These are phyloP conservation scores for Fusarium piperis DNA, from an alignment of 2,329 filamentous ascomycete species.

Conservation along the genomic window DNA sequence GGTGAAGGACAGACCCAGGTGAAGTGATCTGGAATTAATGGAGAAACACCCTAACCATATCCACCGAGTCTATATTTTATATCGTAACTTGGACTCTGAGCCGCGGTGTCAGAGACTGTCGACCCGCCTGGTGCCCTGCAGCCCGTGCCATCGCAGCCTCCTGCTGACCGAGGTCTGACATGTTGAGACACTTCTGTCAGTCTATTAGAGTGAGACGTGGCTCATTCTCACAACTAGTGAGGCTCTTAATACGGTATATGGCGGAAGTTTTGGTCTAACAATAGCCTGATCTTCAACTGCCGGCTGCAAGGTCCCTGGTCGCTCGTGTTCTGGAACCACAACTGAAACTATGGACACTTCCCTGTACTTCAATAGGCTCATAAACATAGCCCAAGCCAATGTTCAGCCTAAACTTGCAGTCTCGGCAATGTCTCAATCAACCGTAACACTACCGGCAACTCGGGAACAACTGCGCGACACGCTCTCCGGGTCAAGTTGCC, in stretches of 20 bases:
- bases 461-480: neutral
- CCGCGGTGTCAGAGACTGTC: accelerated
- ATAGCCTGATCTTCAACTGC: neutral
- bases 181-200: neutral
- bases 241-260: neutral
- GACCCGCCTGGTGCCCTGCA: neutral
- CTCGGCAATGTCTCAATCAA: neutral
- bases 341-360: neutral
- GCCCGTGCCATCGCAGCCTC: neutral
- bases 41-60: neutral
- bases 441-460: neutral
- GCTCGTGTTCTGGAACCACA: neutral
- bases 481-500: neutral
- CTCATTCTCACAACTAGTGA: neutral
- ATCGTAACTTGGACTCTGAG: accelerated
- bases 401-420: neutral
- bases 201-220: neutral
- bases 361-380: neutral
- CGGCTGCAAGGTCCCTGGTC: neutral
- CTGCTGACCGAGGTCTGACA: neutral
- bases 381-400: neutral
- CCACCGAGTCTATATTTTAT: neutral
- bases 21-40: neutral
- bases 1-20: neutral
- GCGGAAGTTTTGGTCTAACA: neutral